phyloP scores from a whole-genome alignment of 2,329 filamentous ascomycete genomes.

The Trichoderma sp. region DNA sequence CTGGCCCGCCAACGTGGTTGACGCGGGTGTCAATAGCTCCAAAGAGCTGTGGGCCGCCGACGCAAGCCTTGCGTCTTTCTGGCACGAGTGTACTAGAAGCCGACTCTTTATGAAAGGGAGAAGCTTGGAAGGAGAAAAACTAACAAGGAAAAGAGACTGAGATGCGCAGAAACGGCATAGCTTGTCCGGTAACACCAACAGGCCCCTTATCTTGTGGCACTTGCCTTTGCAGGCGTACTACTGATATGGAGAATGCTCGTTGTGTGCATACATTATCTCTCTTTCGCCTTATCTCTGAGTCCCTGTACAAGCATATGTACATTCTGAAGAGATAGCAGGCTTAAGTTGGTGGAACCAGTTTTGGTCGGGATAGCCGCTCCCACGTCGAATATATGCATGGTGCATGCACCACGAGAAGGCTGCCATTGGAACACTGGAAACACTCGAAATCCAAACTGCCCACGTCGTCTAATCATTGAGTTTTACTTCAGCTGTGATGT shows the following conservation, averaged over 20 bases:
- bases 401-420: not conserved
- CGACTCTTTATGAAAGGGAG: not conserved
- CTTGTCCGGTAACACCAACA: not conserved
- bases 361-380: constrained; percentile 5
- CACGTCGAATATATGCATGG: not conserved
- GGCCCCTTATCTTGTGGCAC: not conserved
- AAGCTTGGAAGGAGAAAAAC: not conserved
- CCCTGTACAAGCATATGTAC: not conserved
- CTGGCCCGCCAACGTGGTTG: constrained; percentile 13
- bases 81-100: not conserved
- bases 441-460: not conserved
- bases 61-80: not conserved
- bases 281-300: not conserved
- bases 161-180: not conserved
- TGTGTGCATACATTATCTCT: not conserved
- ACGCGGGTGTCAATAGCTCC: constrained; percentile 16
- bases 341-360: constrained; percentile 3
- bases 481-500: not conserved
- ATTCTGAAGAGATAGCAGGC: not conserved
- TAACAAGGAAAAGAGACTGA: not conserved
- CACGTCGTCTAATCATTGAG: not conserved
- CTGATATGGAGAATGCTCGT: not conserved
- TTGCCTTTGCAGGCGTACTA: not conserved
- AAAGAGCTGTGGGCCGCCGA: constrained; percentile 9
- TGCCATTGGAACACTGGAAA: not conserved